These are phyloP conservation scores for Trichoderma sp. DNA, from an alignment of 2,329 filamentous ascomycete species.

Conservation along the genomic window DNA sequence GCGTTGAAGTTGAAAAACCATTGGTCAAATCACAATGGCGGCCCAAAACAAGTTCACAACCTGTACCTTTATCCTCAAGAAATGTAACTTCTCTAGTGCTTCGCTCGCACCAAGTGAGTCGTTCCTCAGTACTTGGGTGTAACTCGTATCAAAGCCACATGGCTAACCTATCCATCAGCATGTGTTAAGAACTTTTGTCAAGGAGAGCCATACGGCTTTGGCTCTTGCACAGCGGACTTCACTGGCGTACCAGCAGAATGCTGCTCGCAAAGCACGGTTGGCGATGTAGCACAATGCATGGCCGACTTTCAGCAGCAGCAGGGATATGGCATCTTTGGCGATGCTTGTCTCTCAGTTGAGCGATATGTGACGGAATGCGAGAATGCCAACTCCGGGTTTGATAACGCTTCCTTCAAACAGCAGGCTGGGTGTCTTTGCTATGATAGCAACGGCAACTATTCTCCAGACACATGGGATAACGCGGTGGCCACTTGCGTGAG, in stretches of 20 bases:
- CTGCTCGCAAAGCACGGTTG: constrained; percentile 9
- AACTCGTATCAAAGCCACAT: too few species aligned
- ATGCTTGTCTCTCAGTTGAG: constrained; percentile 1
- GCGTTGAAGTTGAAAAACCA: background rate
- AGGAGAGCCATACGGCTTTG: constrained; percentile 18
- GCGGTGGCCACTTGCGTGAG: constrained; percentile 12
- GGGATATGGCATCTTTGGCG: constrained; percentile 1
- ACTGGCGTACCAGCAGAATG: constrained; percentile 2
- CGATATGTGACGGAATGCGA: background rate
- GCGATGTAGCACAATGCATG: constrained; percentile 14
- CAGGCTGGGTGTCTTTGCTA: constrained; percentile 12
- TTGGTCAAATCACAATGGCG: background rate
- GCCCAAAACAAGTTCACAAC: constrained; percentile 10
- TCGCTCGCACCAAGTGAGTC: constrained; percentile 2
- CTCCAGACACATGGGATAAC: constrained; percentile 9
- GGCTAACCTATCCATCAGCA: background rate
- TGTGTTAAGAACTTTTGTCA: constrained; percentile 10
- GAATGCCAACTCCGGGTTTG: background rate
- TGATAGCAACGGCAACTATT: background rate
- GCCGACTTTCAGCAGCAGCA: constrained; percentile 7
- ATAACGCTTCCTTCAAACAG: background rate
- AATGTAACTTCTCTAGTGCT: constrained; percentile 2
- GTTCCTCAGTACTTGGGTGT: background rate
- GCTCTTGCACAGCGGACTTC: constrained; percentile 11
- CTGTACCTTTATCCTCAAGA: background rate